Percentiles rank a stretch among this genome's conserved stretches.
These are phyloP conservation scores for Styphnolobium japonicum DNA, from an alignment of 306 rosid species.

Conservation along the genomic window DNA sequence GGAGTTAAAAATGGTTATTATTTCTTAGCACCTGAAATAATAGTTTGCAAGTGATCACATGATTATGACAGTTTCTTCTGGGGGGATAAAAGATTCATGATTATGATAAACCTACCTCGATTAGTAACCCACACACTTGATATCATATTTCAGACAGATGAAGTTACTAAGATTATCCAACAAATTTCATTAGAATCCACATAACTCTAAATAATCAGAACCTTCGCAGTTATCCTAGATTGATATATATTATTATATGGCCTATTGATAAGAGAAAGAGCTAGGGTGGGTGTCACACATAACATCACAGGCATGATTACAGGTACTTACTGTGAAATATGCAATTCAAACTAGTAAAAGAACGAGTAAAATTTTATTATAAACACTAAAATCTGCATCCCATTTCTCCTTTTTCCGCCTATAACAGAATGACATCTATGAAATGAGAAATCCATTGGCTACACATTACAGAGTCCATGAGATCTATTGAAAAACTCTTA, in stretches of 20 bases:
- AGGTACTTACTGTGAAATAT: neutral
- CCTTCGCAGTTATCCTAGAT: neutral
- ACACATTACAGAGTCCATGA: neutral
- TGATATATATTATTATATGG: neutral
- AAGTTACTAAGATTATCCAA: neutral
- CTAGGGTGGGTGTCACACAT: neutral
- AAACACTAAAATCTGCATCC: conserved; percentile 3
- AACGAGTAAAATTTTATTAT: neutral
- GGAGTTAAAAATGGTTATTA: neutral
- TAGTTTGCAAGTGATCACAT: neutral
- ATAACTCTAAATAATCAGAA: neutral
- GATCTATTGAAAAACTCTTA: neutral
- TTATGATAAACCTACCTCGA: neutral
- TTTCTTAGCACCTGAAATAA: neutral
- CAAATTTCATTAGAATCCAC: neutral
- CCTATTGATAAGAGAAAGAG: neutral
- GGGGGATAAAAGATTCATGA: neutral
- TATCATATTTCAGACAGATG: neutral
- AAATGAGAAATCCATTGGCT: neutral
- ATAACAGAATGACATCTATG: neutral
- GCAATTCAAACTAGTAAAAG: neutral
- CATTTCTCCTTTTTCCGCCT: neutral
- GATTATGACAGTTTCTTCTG: neutral
- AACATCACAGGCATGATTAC: neutral
- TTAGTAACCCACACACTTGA: neutral